Conservation (phyloP, 352 stramenopile genomes). For the Phytopythium mirpurense region DNA sequence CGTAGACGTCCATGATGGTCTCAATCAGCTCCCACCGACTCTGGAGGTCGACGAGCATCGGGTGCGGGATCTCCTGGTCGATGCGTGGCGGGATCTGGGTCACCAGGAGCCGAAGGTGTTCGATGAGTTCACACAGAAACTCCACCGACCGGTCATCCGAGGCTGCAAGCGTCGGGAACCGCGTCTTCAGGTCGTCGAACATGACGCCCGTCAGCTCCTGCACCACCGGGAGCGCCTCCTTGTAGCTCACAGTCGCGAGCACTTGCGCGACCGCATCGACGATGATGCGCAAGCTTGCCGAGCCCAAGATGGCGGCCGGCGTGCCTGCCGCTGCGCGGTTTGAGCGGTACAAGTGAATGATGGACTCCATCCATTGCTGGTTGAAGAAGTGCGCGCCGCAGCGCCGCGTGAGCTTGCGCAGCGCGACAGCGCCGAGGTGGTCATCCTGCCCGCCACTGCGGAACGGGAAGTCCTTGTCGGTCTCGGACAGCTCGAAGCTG, state of each 20-base stretch:
- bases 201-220: slow-evolving; percentile 57
- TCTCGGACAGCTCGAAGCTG: slow-evolving; percentile 47
- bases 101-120: slow-evolving; percentile 52
- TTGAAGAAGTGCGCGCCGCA: slow-evolving; percentile 68
- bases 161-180: slow-evolving; percentile 33
- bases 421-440: slow-evolving; percentile 60
- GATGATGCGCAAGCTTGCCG: slow-evolving; percentile 48
- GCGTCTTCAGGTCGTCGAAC: slow-evolving; percentile 53
- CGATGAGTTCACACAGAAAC: slow-evolving; percentile 54
- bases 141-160: slow-evolving; percentile 45
- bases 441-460: slow-evolving; percentile 44
- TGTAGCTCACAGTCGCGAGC: slow-evolving; percentile 58
- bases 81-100: slow-evolving; percentile 55
- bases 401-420: slow-evolving; percentile 61
- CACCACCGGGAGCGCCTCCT: slow-evolving; percentile 53
- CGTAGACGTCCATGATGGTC: slow-evolving; percentile 43
- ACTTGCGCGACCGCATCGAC: slow-evolving; percentile 70
- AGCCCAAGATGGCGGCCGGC: slow-evolving; percentile 20
- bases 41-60: slow-evolving; percentile 48
- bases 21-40: slow-evolving; percentile 53
- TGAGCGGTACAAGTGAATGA: slow-evolving; percentile 53
- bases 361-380: slow-evolving; percentile 59
- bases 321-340: slow-evolving; percentile 23
- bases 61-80: slow-evolving; percentile 55
- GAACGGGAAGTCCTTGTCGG: slow-evolving; percentile 35